These are phyloP conservation scores for Trypanosoma cruzi DNA, from an alignment of 208 protist species.

Conservation along the genomic window DNA sequence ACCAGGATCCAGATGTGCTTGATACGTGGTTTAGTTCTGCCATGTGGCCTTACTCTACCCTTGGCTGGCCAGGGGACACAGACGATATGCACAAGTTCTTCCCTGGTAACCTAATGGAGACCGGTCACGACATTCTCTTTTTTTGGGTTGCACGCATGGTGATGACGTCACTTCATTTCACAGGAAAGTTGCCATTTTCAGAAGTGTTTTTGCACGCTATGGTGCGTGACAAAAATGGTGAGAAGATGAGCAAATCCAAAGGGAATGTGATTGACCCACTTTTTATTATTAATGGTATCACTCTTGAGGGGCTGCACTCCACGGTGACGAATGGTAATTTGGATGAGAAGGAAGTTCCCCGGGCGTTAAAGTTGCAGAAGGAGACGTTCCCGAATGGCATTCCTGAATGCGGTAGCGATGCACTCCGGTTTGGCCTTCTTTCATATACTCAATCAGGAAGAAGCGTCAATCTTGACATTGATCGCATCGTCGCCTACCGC, in stretches of 20 bases:
- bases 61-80: conserved; percentile 96
- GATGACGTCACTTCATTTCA: conserved; percentile 99
- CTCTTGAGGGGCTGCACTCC: conserved; percentile 93
- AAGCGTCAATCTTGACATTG: conserved; percentile 99
- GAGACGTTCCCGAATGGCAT: conserved; percentile 96
- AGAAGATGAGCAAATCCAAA: conserved; percentile 99
- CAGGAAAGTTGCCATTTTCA: conserved; percentile 96
- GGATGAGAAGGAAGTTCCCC: conserved; percentile 91
- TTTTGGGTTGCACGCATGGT: conserved; percentile 99
- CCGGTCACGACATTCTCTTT: conserved; percentile 99
- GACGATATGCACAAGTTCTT: conserved; percentile 97
- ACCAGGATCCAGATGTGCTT: conserved; percentile 99
- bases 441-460: conserved; percentile 95
- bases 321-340: conserved; percentile 96
- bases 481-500: conserved; percentile 96
- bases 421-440: conserved; percentile 98
- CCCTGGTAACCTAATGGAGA: conserved; percentile 98
- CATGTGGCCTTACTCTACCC: conserved; percentile 98
- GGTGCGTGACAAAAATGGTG: conserved; percentile 99
- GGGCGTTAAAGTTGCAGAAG: conserved; percentile 92
- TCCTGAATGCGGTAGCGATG: conserved; percentile 98
- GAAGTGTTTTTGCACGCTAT: conserved; percentile 99
- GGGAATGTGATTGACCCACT: conserved; percentile 99
- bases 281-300: conserved; percentile 98
- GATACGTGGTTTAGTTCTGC: conserved; percentile 99